Percentiles rank a stretch among this genome's conserved stretches.
These are phyloP conservation scores for Strobilomyces dryophilus DNA, from an alignment of 768 basidiomycete species.

Conservation along the genomic window DNA sequence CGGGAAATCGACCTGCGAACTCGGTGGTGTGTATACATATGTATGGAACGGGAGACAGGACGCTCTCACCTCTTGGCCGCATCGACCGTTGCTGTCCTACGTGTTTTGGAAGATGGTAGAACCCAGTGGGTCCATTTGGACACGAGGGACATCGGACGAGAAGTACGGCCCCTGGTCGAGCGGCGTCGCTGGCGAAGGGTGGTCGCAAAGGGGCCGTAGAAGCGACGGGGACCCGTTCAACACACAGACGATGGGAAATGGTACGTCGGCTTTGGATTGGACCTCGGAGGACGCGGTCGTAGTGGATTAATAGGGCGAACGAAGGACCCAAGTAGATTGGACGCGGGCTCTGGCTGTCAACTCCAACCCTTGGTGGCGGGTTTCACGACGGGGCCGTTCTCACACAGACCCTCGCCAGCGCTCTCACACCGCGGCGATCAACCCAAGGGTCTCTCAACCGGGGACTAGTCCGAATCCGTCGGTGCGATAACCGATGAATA, in stretches of 20 bases:
- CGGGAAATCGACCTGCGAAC: background rate
- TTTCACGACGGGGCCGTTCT: constrained; percentile 9
- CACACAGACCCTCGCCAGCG: constrained; percentile 7
- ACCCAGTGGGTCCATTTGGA: no score
- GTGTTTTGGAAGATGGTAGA: no score
- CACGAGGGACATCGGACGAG: no score
- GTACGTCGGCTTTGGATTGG: background rate
- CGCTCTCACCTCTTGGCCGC: constrained; percentile 1
- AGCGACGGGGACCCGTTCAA: background rate
- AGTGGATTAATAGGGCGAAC: constrained; percentile 2
- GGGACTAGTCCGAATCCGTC: no score
- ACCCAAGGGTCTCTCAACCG: background rate
- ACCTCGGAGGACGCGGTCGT: background rate
- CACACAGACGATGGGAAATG: constrained; percentile 2
- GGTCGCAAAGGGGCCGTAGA: background rate
- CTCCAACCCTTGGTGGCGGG: constrained; percentile 2
- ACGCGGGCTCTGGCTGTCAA: constrained; percentile 11
- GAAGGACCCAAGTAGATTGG: background rate
- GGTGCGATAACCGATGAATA: no score
- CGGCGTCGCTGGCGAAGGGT: background rate
- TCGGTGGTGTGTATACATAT: background rate
- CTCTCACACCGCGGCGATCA: constrained; percentile 30
- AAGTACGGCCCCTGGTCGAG: no score
- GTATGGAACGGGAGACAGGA: background rate
- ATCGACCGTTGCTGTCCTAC: background rate